phyloP scores from a whole-genome alignment of 129 eudicot genomes.

The Centaurea solstitialis region DNA sequence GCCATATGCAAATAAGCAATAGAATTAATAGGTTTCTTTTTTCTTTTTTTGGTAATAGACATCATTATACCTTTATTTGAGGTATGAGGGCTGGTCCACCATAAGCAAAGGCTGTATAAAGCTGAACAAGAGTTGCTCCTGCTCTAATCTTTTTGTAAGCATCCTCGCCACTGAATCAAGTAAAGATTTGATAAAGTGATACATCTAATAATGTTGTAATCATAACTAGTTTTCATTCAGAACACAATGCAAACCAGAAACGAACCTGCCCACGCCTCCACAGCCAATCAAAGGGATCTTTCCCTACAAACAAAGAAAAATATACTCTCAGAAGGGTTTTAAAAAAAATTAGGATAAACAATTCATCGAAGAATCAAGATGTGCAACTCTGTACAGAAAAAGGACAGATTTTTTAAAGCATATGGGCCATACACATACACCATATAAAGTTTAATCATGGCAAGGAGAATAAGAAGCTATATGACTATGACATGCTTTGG shows the following conservation, averaged over 20 bases:
- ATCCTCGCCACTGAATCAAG: constrained; percentile 79
- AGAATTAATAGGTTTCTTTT: neutral
- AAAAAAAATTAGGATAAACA: neutral
- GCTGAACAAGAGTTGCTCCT: constrained; percentile 96
- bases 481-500: neutral
- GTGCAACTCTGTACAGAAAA: constrained; percentile 1
- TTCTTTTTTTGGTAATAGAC: neutral
- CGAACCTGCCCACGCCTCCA: constrained; percentile 92
- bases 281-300: constrained; percentile 89
- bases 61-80: constrained; percentile 62
- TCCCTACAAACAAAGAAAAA: constrained; percentile 47
- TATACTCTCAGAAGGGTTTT: neutral
- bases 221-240: neutral
- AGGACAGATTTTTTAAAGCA: neutral
- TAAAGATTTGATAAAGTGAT: neutral
- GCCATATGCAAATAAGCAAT: neutral
- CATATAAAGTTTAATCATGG: neutral
- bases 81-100: constrained; percentile 99
- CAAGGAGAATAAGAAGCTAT: neutral
- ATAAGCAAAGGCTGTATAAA: constrained; percentile 88
- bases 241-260: constrained; percentile 6
- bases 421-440: neutral
- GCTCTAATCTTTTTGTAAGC: constrained; percentile 94
- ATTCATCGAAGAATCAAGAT: neutral
- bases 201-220: neutral